phyloP scores from a whole-genome alignment of 208 protist genomes.

The Crithidia thermophila region DNA sequence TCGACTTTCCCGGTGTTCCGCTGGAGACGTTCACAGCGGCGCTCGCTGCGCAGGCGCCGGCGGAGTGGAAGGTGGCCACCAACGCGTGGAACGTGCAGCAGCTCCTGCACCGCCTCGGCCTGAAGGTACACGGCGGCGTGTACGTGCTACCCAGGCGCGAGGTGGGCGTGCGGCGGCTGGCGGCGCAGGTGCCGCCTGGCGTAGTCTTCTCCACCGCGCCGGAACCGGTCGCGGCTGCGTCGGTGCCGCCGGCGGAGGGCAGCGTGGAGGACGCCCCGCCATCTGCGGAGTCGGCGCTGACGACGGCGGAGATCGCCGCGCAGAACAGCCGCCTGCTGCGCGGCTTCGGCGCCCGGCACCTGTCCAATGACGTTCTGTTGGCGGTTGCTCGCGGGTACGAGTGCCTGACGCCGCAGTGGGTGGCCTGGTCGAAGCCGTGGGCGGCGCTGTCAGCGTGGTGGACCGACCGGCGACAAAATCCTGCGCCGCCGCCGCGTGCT shows the following conservation, averaged over 20 bases:
- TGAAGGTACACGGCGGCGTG: conserved; percentile 47
- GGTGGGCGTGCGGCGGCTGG: conserved; percentile 41
- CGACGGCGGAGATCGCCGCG: neutral
- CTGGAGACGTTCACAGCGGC: conserved; percentile 37
- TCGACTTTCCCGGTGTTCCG: conserved; percentile 26
- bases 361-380: conserved; percentile 45
- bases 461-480: conserved; percentile 20
- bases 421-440: conserved; percentile 84
- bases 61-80: conserved; percentile 59
- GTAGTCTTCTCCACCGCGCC: conserved; percentile 13
- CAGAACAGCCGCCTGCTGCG: conserved; percentile 12
- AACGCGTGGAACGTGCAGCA: conserved; percentile 86
- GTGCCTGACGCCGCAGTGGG: conserved; percentile 71
- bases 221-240: conserved; percentile 1
- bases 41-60: conserved; percentile 48
- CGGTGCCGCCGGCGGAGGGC: neutral
- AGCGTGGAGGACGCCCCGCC: neutral
- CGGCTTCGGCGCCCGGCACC: neutral
- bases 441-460: conserved; percentile 46
- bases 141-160: conserved; percentile 57
- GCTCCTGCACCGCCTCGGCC: conserved; percentile 77
- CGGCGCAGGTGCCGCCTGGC: conserved; percentile 14
- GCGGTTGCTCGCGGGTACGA: conserved; percentile 59
- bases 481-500: neutral
- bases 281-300: neutral